These are phyloP conservation scores for Aspergillus piperis DNA, from an alignment of 2,329 filamentous ascomycete species.

Conservation along the genomic window DNA sequence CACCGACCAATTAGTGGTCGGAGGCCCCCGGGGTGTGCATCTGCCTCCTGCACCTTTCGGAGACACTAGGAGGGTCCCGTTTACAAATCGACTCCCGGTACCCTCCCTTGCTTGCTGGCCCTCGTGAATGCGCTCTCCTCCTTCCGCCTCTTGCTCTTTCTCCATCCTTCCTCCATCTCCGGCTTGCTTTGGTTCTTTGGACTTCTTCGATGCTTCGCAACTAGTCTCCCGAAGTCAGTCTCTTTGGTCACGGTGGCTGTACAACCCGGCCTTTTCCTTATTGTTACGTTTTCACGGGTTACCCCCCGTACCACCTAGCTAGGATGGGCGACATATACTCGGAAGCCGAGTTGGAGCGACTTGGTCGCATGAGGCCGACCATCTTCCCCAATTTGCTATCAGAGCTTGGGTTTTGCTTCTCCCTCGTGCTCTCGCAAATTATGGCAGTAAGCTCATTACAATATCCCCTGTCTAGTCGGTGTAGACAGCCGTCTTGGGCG, in stretches of 20 bases:
- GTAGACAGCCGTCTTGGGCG: background rate
- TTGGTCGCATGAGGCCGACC: constrained; percentile 64
- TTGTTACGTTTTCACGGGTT: background rate
- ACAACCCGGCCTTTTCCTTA: background rate
- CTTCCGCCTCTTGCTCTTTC: too few relatives aligned
- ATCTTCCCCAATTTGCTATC: constrained; percentile 50
- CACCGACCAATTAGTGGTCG: background rate
- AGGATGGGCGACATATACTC: background rate
- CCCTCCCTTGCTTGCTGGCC: too few relatives aligned
- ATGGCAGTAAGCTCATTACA: constrained; percentile 51
- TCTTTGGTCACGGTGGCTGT: too few relatives aligned
- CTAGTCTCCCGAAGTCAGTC: too few relatives aligned
- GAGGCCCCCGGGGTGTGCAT: background rate
- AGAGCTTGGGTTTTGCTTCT: constrained; percentile 64
- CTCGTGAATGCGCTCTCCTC: too few relatives aligned
- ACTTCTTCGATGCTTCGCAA: too few relatives aligned
- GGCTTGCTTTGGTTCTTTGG: too few relatives aligned
- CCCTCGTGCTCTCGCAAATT: constrained; percentile 64
- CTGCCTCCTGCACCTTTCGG: too few relatives aligned
- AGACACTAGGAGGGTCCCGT: background rate
- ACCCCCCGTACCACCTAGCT: background rate
- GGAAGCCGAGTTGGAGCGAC: constrained; percentile 50
- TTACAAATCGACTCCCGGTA: background rate
- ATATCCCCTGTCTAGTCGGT: background rate
- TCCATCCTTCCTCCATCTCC: too few relatives aligned